Evolutionary conservation across 345 rosid species (phyloP), one percentile per base, ranked within the genome.

Genomic region (Salix exigua): DNA sequence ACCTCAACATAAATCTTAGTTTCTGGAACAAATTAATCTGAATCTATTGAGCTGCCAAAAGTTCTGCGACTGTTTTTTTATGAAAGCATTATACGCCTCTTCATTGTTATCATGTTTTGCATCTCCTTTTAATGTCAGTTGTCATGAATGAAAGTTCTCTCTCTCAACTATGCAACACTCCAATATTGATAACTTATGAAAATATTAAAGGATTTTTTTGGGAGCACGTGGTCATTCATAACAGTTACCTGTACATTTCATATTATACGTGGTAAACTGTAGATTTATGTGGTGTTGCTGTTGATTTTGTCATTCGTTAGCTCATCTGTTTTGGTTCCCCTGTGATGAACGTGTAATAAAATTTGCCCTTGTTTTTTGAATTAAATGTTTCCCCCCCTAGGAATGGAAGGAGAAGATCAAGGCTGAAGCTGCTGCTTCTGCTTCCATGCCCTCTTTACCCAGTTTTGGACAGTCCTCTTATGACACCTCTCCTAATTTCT

Each of bases 381-480:
- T 81, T 70, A 73, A 74, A 28, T 62, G 64, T 28, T 86, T 6
- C 77, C n/a, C 64, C 72, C 64, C 70, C 82, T 79, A 96, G 99
- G 99, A 93, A 42, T 78, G 46, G 28, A 89, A 86, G 85, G 90
- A 92, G 81, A 88, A 96, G 82, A 83, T 89, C 75, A 91, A 84
- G 87, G 94, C 98, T 73, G 98, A 96, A 86, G 94, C 84, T 74
- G 88, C 89, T 69, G 90, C 89, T 53, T 82, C 85, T 44, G 86
- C 85, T 79, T 81, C 89, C 82, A 77, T 78, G 70, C 89, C 94
- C 72, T 33, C 79, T 46, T 68, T 78, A 83, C 78, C 86, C 35
- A 78, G 85, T 81, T 75, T 80, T 73, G 89, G 86, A 51, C 87
- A 73, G 71, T 80, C 87, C 66, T 87, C 84, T 66, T 76, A 21